Conservation (phyloP, 768 basidiomycete genomes). For the Auriculariales sp. region DNA sequence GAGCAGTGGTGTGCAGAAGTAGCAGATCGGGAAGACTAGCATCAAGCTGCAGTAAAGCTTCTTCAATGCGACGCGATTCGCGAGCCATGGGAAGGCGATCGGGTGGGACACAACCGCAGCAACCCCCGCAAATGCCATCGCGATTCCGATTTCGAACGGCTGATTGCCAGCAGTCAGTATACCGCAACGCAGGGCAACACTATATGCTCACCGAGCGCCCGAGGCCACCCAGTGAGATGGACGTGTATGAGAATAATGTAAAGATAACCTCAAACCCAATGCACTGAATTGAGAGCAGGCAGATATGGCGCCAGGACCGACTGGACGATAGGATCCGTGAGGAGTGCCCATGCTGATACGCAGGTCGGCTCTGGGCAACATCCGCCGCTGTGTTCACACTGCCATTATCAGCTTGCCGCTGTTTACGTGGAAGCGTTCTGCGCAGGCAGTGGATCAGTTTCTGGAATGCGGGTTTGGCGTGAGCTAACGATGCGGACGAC, state of each 20-base stretch:
- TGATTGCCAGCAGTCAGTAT: neutral
- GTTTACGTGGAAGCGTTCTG: neutral
- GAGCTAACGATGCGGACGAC: too few species aligned
- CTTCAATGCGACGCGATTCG: neutral
- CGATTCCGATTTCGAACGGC: neutral
- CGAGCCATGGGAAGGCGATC: neutral
- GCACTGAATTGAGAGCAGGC: slow-evolving; percentile 31
- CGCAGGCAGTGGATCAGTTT: too few species aligned
- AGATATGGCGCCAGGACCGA: slow-evolving; percentile 8
- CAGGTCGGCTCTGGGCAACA: too few species aligned
- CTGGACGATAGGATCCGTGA: slow-evolving; percentile 4
- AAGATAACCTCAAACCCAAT: slow-evolving; percentile 54
- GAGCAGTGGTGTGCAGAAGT: neutral
- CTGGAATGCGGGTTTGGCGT: too few species aligned
- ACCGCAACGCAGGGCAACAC: neutral
- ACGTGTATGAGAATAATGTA: slow-evolving; percentile 52
- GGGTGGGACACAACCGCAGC: neutral
- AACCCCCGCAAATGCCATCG: neutral
- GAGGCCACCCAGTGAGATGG: slow-evolving; percentile 40
- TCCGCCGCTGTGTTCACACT: neutral
- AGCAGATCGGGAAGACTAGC: neutral
- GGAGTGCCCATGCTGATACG: neutral
- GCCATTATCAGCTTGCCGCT: neutral
- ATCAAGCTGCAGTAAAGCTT: neutral
- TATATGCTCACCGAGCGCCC: slow-evolving; percentile 34